phyloP scores from a whole-genome alignment of 257 asterid genomes.

The Forsythia viridissima region DNA sequence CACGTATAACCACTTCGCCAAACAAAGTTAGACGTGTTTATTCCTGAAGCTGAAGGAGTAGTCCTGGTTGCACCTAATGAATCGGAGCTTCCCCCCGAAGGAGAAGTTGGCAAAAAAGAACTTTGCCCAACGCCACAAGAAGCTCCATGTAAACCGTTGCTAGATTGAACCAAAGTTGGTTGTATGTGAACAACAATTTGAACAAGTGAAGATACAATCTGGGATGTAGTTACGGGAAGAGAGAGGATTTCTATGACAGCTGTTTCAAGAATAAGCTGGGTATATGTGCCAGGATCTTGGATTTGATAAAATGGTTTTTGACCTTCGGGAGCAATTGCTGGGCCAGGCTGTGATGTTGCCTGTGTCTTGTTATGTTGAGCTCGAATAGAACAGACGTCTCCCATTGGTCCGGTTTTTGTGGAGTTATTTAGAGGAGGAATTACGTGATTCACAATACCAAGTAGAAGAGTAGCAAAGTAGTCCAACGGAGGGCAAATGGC shows the following conservation, averaged over 20 bases:
- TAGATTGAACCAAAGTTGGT: conserved; percentile 89
- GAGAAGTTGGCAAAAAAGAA: conserved; percentile 90
- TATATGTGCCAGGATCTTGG: conserved; percentile 94
- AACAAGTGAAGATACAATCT: conserved; percentile 81
- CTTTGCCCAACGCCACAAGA: conserved; percentile 61
- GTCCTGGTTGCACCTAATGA: conserved; percentile 73
- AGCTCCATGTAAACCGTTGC: conserved; percentile 65
- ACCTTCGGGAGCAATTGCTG: conserved; percentile 61
- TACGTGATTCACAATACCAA: conserved; percentile 87
- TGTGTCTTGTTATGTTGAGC: conserved; percentile 56
- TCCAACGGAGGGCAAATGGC: conserved; percentile 83
- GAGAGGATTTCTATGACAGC: conserved; percentile 94
- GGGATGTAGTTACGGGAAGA: conserved; percentile 79
- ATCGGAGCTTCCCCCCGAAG: conserved; percentile 97
- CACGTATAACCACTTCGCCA: conserved; percentile 96
- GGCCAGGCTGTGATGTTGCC: conserved; percentile 58
- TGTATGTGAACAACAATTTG: conserved; percentile 95
- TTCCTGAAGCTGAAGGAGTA: conserved; percentile 65
- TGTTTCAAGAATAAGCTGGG: conserved; percentile 94
- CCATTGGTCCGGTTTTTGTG: conserved; percentile 59
- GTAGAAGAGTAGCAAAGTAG: conserved; percentile 83
- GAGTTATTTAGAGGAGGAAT: conserved; percentile 77
- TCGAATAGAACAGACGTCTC: conserved; percentile 53
- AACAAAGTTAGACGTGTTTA: conserved; percentile 63
- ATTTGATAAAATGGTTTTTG: conserved; percentile 89